A percentile compares a stretch with the other conserved stretches of the same genome.
Evolutionary conservation across 176 grass and related monocot genomes (phyloP).

Genomic region (Oryza glumipatula): DNA sequence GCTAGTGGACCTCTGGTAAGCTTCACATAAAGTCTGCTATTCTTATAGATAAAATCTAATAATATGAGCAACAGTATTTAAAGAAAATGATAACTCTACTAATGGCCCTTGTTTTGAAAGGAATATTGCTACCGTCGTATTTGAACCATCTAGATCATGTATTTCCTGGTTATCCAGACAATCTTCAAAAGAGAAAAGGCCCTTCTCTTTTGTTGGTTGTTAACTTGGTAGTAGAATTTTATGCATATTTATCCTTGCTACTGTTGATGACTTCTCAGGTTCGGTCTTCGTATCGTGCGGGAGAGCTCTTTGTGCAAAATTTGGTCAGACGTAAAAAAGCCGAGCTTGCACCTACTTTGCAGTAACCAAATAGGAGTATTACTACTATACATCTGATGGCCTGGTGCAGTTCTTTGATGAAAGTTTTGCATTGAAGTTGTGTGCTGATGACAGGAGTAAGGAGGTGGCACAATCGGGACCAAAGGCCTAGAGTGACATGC

Average conservation of each 20-base stretch:
- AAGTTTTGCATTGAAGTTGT: background rate
- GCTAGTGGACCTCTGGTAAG: slow-evolving; percentile 88
- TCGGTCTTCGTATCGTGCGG: slow-evolving; percentile 70
- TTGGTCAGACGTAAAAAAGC: slow-evolving; percentile 44
- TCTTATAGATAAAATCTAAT: background rate
- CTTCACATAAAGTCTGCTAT: background rate
- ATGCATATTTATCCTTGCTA: background rate
- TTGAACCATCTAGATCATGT: background rate
- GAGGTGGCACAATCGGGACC: background rate
- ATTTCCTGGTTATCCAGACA: background rate
- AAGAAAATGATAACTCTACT: background rate
- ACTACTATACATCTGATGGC: too few species aligned
- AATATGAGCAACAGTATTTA: background rate
- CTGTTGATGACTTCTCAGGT: slow-evolving; percentile 42
- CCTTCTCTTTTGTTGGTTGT: background rate
- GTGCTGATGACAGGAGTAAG: background rate
- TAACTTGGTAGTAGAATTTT: background rate
- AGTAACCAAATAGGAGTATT: slow-evolving; percentile 19
- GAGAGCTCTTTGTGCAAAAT: slow-evolving; percentile 74
- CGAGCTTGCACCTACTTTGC: slow-evolving; percentile 17
- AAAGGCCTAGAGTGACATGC: background rate
- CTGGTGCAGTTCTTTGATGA: background rate
- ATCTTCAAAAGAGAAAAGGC: background rate
- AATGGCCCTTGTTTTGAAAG: background rate
- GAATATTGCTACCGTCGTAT: background rate